Conservation (phyloP, 2,329 filamentous ascomycete species). For the Arthrinium puccinioides region DNA sequence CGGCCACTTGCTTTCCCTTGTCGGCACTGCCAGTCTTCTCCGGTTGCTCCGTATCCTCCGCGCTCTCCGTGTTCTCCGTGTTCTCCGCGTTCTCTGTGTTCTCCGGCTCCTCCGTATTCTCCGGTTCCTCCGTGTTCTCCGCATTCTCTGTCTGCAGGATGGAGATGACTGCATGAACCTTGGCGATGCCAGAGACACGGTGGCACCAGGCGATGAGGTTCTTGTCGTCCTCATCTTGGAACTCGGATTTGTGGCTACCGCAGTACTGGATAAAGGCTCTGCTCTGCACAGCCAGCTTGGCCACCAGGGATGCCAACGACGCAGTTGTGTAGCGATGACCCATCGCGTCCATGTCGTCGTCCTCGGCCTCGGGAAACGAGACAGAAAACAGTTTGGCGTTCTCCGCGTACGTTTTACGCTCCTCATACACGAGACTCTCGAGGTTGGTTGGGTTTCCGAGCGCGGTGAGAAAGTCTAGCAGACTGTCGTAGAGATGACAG, state of each 20-base stretch:
- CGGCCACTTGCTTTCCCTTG: neutral
- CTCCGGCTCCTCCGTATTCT: too few relatives aligned
- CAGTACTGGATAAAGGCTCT: slow-evolving; percentile 8
- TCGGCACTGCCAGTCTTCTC: neutral
- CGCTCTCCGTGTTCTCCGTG: too few relatives aligned
- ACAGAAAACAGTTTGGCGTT: slow-evolving; percentile 26
- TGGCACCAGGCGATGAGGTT: neutral
- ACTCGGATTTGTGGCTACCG: slow-evolving; percentile 7
- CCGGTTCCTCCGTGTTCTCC: too few relatives aligned
- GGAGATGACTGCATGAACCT: too few relatives aligned
- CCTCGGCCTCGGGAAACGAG: slow-evolving; percentile 16
- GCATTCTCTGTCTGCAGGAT: too few relatives aligned
- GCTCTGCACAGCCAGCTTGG: slow-evolving; percentile 22
- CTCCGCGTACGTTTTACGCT: slow-evolving; percentile 24
- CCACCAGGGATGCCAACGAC: slow-evolving; percentile 17
- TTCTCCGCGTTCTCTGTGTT: too few relatives aligned
- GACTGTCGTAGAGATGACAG: slow-evolving; percentile 24
- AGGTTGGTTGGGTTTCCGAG: slow-evolving; percentile 25
- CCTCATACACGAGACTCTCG: slow-evolving; percentile 21
- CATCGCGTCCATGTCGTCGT: slow-evolving; percentile 4
- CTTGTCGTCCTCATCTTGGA: slow-evolving; percentile 14
- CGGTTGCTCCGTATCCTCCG: neutral
- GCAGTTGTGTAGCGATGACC: slow-evolving; percentile 20
- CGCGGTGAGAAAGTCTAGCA: slow-evolving; percentile 30
- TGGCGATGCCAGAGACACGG: slow-evolving; percentile 20